A percentile compares a stretch with the other conserved stretches of the same genome.
phyloP scores from a whole-genome alignment of 2,329 filamentous ascomycete genomes.

The Sarocladium strictum region DNA sequence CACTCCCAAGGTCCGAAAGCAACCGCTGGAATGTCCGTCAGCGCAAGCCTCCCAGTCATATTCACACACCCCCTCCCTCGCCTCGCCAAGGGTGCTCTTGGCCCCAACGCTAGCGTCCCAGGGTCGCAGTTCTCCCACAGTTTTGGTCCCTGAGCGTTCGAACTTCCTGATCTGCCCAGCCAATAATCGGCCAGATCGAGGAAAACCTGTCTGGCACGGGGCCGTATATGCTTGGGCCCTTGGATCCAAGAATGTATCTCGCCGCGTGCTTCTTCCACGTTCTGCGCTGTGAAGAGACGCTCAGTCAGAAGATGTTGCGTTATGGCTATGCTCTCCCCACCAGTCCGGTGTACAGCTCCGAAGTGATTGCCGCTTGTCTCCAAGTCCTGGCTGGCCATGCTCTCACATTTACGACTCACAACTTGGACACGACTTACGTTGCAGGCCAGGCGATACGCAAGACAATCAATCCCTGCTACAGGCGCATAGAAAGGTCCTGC shows the following conservation, averaged over 20 bases:
- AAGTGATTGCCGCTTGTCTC: too few relatives aligned
- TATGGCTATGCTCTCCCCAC: too few relatives aligned
- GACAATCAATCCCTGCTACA: too few relatives aligned
- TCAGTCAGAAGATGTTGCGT: too few relatives aligned
- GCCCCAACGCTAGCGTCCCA: slow-evolving; percentile 3
- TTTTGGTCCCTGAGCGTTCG: slow-evolving; percentile 1
- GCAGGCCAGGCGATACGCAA: too few relatives aligned
- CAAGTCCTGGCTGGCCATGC: too few relatives aligned
- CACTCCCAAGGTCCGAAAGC: too few relatives aligned
- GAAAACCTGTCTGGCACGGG: slow-evolving; percentile 6
- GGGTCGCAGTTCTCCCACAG: slow-evolving; percentile 1
- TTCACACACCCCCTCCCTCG: not conserved
- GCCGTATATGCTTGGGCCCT: not conserved
- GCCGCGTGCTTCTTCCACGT: not conserved
- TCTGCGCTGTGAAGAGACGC: too few relatives aligned
- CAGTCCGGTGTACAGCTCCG: too few relatives aligned
- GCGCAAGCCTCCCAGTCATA: not conserved
- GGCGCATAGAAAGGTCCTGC: not conserved
- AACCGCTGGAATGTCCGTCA: not conserved
- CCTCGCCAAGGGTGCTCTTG: not conserved
- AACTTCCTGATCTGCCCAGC: slow-evolving; percentile 12
- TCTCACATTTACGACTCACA: too few relatives aligned
- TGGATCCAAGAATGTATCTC: not conserved
- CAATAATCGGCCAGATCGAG: slow-evolving; percentile 33
- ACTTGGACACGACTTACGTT: too few relatives aligned